Evolutionary conservation across 2,329 filamentous ascomycete genomes (phyloP), one percentile per base, ranked within the genome.

Genomic region (Penicillium concentricum): DNA sequence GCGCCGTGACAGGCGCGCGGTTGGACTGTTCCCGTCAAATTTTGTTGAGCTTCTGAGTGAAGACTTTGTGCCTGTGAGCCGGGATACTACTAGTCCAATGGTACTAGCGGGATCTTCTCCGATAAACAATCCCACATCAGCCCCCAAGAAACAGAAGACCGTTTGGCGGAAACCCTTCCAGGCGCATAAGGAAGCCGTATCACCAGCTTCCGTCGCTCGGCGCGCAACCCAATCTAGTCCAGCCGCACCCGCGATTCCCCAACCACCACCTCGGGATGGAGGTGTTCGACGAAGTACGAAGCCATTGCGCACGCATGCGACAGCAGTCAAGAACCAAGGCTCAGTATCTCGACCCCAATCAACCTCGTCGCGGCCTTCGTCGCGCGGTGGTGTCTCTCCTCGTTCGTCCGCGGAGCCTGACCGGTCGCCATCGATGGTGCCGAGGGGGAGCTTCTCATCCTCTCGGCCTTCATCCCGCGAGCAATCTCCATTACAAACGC

Each of bases 21-120:
- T 97, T 68, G 94, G 94, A 52, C 81, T 94, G 20, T 99, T 99
- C 70, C 94, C 94, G 0, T 97, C 92, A 69, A 99, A 99, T 77
- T 99, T 99, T 71, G 94, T 99, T 71, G 86, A 95, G 72, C 84
- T 99, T 6, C 83, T 99, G 32, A 89, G 90, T 54, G 86, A 94
- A 58, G 85, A 87, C 72, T 97, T 95, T 72, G 87, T 90, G 56
- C 94, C 94, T 16, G 74, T 78, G 58, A 80, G 72, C 61, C 74
- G 79, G 22, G 74, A 76, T 30, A 73, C 78, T 32, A 73, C 78
- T 60, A 77, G 79, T 61, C 75, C 84, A 64, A 76, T 91, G 75
- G 78, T 78, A 64, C 59, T 70, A 47, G 87, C 78, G 56, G 82
- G 79, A 64, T 78, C 76, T 38, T 74, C 77, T 54, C 76, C 77